Evolutionary conservation across 2,329 filamentous ascomycete species (phyloP), one percentile per base, ranked within the genome.

Genomic region (Ophiocordyceps unilateralis): DNA sequence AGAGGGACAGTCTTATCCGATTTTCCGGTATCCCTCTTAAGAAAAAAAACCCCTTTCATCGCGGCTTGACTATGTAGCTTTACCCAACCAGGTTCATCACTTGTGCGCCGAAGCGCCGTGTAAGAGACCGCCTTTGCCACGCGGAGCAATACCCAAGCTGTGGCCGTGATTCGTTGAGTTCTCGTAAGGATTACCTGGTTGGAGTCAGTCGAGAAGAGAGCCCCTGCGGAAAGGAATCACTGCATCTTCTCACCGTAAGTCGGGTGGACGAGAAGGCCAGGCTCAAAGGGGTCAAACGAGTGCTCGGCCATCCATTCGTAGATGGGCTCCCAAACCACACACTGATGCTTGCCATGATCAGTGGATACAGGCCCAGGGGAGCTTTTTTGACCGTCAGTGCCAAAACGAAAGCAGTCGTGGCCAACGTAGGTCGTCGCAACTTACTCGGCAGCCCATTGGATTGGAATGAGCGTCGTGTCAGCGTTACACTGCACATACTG

Each of bases 401-500:
- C 30, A 15, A 32, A n/a, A 15, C 3, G 15, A 15, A 12, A n/a
- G 11, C 6, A 12, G 30, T 14, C 3, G 12, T 12, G 15, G 30
- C 7, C 12, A 12, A n/a, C 30, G 15, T 6, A n/a, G 15, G 15
- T 15, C 6, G 15, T 19, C 4, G 32, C 32, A 17, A 36, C 41
- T 36, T 23, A 42, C 41, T 42, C 34, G 19, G 30, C 22, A 15
- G 41, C 21, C 41, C 41, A 42, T 22, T 37, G 41, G 26, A 42
- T 36, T 10, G 41, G 41, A 11, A 42, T 42, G 23, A 42, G 41
- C 6, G 41, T 42, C 15, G 41, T 36, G 41, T 42, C 41, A 30
- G 41, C 41, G 26, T 42, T 36, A 19, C 41, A 42, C 26, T 42
- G 41, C 23, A 42, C 41, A n/a, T 42, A 42, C 24, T 42, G 41